Conservation (phyloP, 116 monocot genomes). For the Zostera marina region DNA sequence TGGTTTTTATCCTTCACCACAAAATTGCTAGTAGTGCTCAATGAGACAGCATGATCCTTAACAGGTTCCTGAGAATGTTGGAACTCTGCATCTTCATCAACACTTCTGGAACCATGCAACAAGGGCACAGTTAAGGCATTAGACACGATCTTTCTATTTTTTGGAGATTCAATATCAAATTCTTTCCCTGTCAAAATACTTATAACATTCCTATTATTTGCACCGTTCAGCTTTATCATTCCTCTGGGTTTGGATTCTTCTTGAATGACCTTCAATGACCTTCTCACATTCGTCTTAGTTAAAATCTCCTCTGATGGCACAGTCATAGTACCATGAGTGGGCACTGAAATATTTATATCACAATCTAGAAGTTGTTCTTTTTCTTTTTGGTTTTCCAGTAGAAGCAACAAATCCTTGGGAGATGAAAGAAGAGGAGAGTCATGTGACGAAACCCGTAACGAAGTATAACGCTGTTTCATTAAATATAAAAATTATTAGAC, state of each 20-base stretch:
- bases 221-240: conserved; percentile 16
- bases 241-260: conserved; percentile 16
- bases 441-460: conserved; percentile 15
- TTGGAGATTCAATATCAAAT: conserved; percentile 23
- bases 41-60: conserved; percentile 10
- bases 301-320: conserved; percentile 6
- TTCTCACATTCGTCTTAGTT: conserved; percentile 16
- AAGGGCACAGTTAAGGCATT: conserved; percentile 16
- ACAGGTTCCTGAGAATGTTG: conserved; percentile 6
- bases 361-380: conserved; percentile 15
- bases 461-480: conserved; percentile 13
- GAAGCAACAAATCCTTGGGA: conserved; percentile 17
- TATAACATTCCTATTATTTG: conserved; percentile 10
- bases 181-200: conserved; percentile 18
- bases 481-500: conserved; percentile 7
- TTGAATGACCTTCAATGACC: conserved; percentile 7
- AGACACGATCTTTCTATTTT: conserved; percentile 15
- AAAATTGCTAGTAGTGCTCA: conserved; percentile 13
- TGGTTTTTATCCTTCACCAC: conserved; percentile 11
- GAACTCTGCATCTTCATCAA: conserved; percentile 13
- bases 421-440: conserved; percentile 61
- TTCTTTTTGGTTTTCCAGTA: conserved; percentile 24
- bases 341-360: background rate
- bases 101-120: background rate
- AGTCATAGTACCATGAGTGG: conserved; percentile 10